phyloP scores from a whole-genome alignment of 345 rosid genomes.

The Eucalyptus cloeziana region DNA sequence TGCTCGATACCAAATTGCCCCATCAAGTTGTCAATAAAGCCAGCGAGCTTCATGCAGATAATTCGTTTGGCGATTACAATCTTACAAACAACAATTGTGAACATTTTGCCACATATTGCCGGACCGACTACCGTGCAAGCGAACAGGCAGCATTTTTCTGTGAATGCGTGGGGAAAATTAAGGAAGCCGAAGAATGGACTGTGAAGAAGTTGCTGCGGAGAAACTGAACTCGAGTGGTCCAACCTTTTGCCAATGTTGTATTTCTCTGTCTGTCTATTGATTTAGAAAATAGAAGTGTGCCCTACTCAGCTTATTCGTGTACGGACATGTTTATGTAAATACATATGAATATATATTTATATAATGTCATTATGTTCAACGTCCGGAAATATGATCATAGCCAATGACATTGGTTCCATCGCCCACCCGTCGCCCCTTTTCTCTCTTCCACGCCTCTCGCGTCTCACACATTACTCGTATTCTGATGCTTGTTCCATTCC shows the following conservation, averaged over 20 bases:
- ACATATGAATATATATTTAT: no score
- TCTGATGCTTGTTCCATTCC: no score
- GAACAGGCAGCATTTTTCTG: neutral
- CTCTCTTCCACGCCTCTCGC: no score
- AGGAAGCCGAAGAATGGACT: conserved; percentile 8
- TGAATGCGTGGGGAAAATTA: conserved; percentile 16
- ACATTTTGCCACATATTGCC: neutral
- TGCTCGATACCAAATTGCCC: neutral
- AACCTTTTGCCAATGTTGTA: no score
- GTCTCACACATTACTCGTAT: no score
- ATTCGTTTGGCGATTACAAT: neutral
- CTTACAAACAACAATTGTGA: neutral
- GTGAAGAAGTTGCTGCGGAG: no score
- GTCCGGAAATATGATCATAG: no score
- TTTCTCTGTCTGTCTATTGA: neutral
- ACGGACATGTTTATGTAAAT: no score
- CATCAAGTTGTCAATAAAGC: neutral
- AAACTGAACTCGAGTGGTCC: no score
- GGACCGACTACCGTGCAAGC: neutral
- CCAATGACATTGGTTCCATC: no score
- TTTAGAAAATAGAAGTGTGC: neutral
- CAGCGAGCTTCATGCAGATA: neutral
- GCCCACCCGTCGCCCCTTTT: no score
- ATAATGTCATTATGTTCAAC: neutral
- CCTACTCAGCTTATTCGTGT: neutral